Percentiles rank a stretch among this genome's conserved stretches.
Evolutionary conservation across 768 basidiomycete genomes (phyloP).

Genomic region (Tremella mesenterica): DNA sequence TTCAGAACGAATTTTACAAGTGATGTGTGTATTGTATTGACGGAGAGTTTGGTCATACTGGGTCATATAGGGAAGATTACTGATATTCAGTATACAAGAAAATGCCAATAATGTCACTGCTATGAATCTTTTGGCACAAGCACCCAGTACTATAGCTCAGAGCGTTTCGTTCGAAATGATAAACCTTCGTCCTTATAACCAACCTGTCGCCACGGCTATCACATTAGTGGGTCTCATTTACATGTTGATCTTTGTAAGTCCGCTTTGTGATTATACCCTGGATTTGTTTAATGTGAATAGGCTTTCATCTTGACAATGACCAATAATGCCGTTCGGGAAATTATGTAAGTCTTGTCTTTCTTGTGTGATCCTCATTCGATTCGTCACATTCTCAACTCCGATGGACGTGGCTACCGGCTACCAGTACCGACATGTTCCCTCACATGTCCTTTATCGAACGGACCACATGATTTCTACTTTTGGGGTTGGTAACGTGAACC

Average conservation of each 20-base stretch:
- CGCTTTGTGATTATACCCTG: too few species aligned
- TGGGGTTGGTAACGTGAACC: too few species aligned
- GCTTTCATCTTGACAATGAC: conserved; percentile 41
- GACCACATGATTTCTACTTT: too few species aligned
- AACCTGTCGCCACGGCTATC: conserved; percentile 47
- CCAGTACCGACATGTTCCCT: conserved; percentile 2
- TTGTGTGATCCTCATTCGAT: not conserved
- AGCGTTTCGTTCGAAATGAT: conserved; percentile 42
- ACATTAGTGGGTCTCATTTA: conserved; percentile 48
- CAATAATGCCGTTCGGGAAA: conserved; percentile 35
- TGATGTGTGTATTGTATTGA: too few species aligned
- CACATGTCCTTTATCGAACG: too few species aligned
- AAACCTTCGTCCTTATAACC: conserved; percentile 48
- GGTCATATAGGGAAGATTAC: not conserved
- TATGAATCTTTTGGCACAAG: conserved; percentile 44
- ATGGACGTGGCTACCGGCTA: not conserved
- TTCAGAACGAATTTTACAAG: too few species aligned
- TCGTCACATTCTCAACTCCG: not conserved
- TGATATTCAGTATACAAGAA: conserved; percentile 14
- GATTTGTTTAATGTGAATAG: too few species aligned
- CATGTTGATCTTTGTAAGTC: conserved; percentile 43
- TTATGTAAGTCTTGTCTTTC: conserved; percentile 24
- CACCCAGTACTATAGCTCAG: conserved; percentile 46
- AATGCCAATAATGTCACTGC: conserved; percentile 46
- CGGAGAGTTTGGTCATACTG: too few species aligned